A percentile compares a stretch with the other conserved stretches of the same genome.
These are phyloP conservation scores for Tylopilus sp. DNA, from an alignment of 1,284 basidiomycete genomes.

Conservation along the genomic window DNA sequence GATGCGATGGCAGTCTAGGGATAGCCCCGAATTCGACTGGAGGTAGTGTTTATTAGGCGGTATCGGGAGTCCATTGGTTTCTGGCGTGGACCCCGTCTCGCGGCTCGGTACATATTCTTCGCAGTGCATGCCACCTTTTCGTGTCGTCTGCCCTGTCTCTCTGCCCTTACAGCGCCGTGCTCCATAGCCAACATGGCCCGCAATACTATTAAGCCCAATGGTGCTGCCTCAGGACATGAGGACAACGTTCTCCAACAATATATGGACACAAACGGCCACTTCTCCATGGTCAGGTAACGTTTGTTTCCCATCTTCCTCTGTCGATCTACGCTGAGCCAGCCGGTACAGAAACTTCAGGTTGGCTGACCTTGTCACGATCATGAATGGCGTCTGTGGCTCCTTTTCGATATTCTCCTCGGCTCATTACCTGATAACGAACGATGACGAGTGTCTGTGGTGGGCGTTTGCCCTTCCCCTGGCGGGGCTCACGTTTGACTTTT, in stretches of 20 bases:
- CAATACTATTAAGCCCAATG: slow-evolving; percentile 32
- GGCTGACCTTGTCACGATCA: slow-evolving; percentile 98
- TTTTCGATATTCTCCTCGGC: slow-evolving; percentile 94
- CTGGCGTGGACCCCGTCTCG: slow-evolving; percentile 18
- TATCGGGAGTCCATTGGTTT: slow-evolving; percentile 17
- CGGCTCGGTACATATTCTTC: slow-evolving; percentile 11
- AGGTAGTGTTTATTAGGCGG: slow-evolving; percentile 9
- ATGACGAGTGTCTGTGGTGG: slow-evolving; percentile 78
- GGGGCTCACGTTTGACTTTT: slow-evolving; percentile 97
- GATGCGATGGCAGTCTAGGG: slow-evolving; percentile 23
- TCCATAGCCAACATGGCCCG: slow-evolving; percentile 22
- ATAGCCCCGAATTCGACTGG: slow-evolving; percentile 15
- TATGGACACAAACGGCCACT: slow-evolving; percentile 85
- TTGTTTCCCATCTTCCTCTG: slow-evolving; percentile 13
- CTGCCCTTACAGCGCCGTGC: neutral
- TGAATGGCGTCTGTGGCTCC: slow-evolving; percentile 98
- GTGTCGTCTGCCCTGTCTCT: slow-evolving; percentile 32
- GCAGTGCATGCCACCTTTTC: too few species aligned
- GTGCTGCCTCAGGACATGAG: slow-evolving; percentile 11
- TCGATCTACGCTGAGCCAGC: slow-evolving; percentile 16
- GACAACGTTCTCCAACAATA: slow-evolving; percentile 74
- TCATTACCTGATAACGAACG: slow-evolving; percentile 80
- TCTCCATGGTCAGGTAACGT: slow-evolving; percentile 85
- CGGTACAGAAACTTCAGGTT: slow-evolving; percentile 88
- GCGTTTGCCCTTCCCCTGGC: slow-evolving; percentile 88